Conservation (phyloP, 2,329 filamentous ascomycete species). For the Alternaria tenuissima region DNA sequence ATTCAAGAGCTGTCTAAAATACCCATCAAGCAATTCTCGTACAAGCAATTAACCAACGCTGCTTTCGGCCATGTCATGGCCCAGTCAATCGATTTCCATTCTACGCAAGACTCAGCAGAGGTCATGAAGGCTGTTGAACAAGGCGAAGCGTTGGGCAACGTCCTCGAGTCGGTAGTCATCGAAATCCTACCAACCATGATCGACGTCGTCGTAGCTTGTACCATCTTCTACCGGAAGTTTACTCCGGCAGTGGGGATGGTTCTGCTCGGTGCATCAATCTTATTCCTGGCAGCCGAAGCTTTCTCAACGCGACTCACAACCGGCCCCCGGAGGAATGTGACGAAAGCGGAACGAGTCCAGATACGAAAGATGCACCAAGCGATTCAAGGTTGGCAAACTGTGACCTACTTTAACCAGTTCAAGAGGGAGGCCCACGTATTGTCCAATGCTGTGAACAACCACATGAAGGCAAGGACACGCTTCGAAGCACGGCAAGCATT, state of each 20-base stretch:
- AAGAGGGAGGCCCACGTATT: constrained; percentile 40
- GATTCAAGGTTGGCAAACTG: constrained; percentile 67
- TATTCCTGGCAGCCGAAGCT: constrained; percentile 22
- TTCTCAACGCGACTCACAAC: constrained; percentile 54
- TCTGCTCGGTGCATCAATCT: too few species aligned
- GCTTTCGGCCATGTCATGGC: constrained; percentile 73
- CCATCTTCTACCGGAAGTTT: constrained; percentile 43
- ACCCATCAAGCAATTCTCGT: constrained; percentile 63
- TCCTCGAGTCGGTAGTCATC: constrained; percentile 68
- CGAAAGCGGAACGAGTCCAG: constrained; percentile 58
- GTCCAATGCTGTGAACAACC: too few species aligned
- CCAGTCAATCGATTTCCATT: constrained; percentile 76
- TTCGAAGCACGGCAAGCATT: too few species aligned
- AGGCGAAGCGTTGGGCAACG: constrained; percentile 65
- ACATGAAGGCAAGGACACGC: too few species aligned
- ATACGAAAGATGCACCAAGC: constrained; percentile 65
- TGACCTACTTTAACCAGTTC: constrained; percentile 68
- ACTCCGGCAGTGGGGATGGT: too few species aligned
- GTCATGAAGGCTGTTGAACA: constrained; percentile 70
- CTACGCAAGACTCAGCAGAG: constrained; percentile 69
- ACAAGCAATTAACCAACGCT: constrained; percentile 65
- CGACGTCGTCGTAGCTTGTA: constrained; percentile 69
- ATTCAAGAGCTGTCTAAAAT: too few species aligned
- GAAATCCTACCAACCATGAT: constrained; percentile 69
- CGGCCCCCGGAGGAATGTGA: constrained; percentile 52